phyloP scores from a whole-genome alignment of 2,329 filamentous ascomycete genomes.

The Penicillium frequentans region DNA sequence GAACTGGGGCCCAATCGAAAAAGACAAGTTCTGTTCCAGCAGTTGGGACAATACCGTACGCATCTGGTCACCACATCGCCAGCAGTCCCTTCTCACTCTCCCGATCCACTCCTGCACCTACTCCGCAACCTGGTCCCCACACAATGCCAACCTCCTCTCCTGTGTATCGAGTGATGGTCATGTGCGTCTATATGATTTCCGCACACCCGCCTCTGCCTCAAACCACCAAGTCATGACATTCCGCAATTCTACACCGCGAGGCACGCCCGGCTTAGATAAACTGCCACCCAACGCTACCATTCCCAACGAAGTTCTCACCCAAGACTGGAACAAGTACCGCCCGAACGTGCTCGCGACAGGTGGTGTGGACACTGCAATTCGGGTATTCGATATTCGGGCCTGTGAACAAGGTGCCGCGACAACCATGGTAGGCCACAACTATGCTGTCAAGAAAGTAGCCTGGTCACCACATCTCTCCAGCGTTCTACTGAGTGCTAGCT shows the following conservation, averaged over 20 bases:
- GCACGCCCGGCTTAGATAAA: constrained; percentile 33
- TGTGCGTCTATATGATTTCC: constrained; percentile 86
- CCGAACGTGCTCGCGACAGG: constrained; percentile 80
- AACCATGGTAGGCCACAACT: constrained; percentile 81
- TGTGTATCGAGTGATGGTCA: constrained; percentile 87
- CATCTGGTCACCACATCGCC: constrained; percentile 83
- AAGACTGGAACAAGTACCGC: constrained; percentile 99
- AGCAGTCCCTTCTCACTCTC: constrained; percentile 75
- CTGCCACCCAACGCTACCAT: constrained; percentile 44
- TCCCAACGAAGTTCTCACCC: constrained; percentile 84
- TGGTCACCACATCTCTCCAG: constrained; percentile 96
- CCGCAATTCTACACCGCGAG: constrained; percentile 56
- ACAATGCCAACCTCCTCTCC: constrained; percentile 80
- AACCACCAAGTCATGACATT: constrained; percentile 85
- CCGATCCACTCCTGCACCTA: constrained; percentile 95
- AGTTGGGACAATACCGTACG: constrained; percentile 98
- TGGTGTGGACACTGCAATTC: constrained; percentile 82
- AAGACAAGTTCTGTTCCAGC: constrained; percentile 85
- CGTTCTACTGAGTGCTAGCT: constrained; percentile 82
- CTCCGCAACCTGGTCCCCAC: constrained; percentile 84
- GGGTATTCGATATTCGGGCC: constrained; percentile 86
- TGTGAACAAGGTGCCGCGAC: constrained; percentile 70
- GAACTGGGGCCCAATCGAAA: constrained; percentile 86
- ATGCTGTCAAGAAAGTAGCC: constrained; percentile 78
- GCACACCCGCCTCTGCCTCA: constrained; percentile 78